Evolutionary conservation across 1,284 basidiomycete species (phyloP), one percentile per base, ranked within the genome.

Genomic region (Leccinum solheimii): DNA sequence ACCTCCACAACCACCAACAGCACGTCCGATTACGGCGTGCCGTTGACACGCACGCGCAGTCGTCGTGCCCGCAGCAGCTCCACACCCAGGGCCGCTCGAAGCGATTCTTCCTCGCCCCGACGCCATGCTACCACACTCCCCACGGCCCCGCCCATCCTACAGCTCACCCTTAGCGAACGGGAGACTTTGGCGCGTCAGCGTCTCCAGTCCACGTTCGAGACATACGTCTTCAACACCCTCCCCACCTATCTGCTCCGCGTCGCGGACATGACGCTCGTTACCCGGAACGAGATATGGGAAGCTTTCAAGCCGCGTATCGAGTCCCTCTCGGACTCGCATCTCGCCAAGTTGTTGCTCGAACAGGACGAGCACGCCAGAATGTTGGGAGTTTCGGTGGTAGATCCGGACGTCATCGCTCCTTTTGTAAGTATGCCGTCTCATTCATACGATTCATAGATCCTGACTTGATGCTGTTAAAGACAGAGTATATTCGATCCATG

Each of bases 281-380:
- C 68, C n/a, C 68, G 68, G 9, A 65, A 38, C 9, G 70, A 69
- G 36, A 38, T 72, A 32, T 72, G 64, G 64, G 68, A 69, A 34
- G 56, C 48, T 6, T 69, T 71, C 54, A 66, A 63, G 51, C 65
- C 69, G 5, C 68, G 70, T 5, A 56, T 69, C 51, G 70, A 69
- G 36, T 61, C 30, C 10, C 30, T 32, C 65, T 63, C 68, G 2
- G 68, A 69, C 11, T 65, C 68, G 3, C 67, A 72, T 34, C 60
- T 71, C 21, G 65, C 30, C 30, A 32, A 32, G 10, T 32, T 32
- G 30, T 11, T 69, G 21, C 69, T 69, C 40, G 70, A 72, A 57
- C 68, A 69, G 51, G 70, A 69, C 34, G 68, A 69, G 26, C 67
- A 68, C 6, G 68, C 68, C 7, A 60, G 69, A 57, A 71, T 45